Evolutionary conservation across 768 basidiomycete genomes (phyloP).

Genomic region (Collybia mongolica): DNA sequence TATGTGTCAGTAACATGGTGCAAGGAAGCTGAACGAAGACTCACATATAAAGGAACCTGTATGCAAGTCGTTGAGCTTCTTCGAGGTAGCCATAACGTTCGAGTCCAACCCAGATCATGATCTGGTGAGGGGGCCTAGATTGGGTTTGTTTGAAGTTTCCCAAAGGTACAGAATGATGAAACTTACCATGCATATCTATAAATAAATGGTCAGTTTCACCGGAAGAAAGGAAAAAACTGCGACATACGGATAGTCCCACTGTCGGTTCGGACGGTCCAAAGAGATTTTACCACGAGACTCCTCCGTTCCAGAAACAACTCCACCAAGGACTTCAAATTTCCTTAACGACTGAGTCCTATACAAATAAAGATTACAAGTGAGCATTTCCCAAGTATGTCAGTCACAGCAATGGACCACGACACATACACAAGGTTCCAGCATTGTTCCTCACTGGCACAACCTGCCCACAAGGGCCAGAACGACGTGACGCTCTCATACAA

Average conservation of each 20-base stretch:
- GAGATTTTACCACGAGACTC: conserved; percentile 95
- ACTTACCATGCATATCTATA: conserved; percentile 65
- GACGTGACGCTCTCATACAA: conserved; percentile 96
- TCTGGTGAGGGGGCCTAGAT: conserved; percentile 90
- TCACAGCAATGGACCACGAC: too few species aligned
- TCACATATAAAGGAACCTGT: conserved; percentile 97
- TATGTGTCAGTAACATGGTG: not conserved
- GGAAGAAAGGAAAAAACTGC: conserved; percentile 6
- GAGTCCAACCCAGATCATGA: conserved; percentile 97
- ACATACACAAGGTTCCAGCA: conserved; percentile 91
- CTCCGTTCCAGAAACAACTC: conserved; percentile 94
- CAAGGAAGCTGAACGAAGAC: conserved; percentile 5
- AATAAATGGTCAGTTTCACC: conserved; percentile 13
- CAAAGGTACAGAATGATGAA: not conserved
- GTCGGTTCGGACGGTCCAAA: conserved; percentile 93
- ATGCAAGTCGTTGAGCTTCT: conserved; percentile 90
- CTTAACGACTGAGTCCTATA: conserved; percentile 78
- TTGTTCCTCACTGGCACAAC: conserved; percentile 95
- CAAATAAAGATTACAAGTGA: conserved; percentile 14
- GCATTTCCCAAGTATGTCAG: too few species aligned
- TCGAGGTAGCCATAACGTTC: conserved; percentile 95
- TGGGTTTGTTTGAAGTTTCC: conserved; percentile 11
- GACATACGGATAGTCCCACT: conserved; percentile 96
- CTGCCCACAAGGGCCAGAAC: conserved; percentile 97
- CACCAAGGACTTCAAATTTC: conserved; percentile 96